Percentiles rank a stretch among this genome's conserved stretches.
Conservation (phyloP, 306 rosid genomes). For the Arachis hypogaea region DNA sequence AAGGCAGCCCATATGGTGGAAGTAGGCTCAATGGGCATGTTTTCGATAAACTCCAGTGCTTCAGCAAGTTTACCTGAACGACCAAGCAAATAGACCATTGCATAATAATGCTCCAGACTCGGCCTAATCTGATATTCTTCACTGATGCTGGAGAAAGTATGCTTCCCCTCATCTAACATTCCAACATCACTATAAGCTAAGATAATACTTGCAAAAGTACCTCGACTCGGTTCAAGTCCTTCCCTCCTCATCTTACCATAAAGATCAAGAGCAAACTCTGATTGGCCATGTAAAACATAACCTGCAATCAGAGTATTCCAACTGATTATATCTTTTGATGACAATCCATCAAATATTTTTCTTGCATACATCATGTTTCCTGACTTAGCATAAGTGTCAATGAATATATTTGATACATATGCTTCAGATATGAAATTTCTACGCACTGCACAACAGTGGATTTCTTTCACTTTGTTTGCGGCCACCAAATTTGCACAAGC, state of each 20-base stretch:
- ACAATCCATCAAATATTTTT: slow-evolving; percentile 68
- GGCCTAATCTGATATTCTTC: slow-evolving; percentile 64
- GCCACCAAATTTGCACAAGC: slow-evolving; percentile 75
- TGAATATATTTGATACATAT: slow-evolving; percentile 65
- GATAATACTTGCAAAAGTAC: slow-evolving; percentile 73
- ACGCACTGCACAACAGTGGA: slow-evolving; percentile 77
- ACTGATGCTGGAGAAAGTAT: slow-evolving; percentile 59
- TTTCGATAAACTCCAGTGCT: slow-evolving; percentile 68
- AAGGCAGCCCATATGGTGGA: slow-evolving; percentile 71
- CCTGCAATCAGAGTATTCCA: slow-evolving; percentile 85
- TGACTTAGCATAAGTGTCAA: slow-evolving; percentile 83
- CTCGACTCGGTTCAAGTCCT: slow-evolving; percentile 72
- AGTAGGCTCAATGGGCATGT: slow-evolving; percentile 79
- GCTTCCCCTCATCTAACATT: slow-evolving; percentile 71
- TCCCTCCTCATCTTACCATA: slow-evolving; percentile 66
- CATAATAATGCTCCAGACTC: slow-evolving; percentile 78
- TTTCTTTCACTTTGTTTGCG: slow-evolving; percentile 70
- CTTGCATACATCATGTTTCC: slow-evolving; percentile 72
- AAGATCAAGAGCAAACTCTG: slow-evolving; percentile 65
- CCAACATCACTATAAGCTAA: slow-evolving; percentile 75
- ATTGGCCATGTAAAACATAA: slow-evolving; percentile 72
- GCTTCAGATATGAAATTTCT: slow-evolving; percentile 63
- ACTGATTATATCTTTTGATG: slow-evolving; percentile 71
- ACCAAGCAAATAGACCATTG: slow-evolving; percentile 75
- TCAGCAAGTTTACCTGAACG: slow-evolving; percentile 84